Evolutionary conservation across 75 land plant genomes (phyloP).

Genomic region (Pseudotsuga menziesii): DNA sequence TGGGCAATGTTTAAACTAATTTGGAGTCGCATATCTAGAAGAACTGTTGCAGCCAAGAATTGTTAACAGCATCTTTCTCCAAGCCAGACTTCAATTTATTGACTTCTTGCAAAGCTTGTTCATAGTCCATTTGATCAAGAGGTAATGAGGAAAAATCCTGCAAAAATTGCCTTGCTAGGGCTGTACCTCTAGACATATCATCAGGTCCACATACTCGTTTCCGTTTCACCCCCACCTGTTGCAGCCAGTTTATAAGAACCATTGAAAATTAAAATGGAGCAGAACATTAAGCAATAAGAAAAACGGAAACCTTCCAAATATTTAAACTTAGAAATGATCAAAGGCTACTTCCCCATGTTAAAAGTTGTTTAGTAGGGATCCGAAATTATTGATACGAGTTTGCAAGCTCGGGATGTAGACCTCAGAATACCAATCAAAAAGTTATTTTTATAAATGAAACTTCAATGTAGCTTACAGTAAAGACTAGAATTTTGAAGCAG

Average conservation of each 20-base stretch:
- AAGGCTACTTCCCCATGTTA: too few relatives aligned
- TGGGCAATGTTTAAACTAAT: neutral
- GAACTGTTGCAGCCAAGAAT: conserved; percentile 76
- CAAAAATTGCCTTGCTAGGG: conserved; percentile 60
- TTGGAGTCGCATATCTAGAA: conserved; percentile 19
- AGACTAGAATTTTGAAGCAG: neutral
- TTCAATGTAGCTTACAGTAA: too few relatives aligned
- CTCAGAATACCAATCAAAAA: neutral
- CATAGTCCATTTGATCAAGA: conserved; percentile 62
- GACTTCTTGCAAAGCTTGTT: conserved; percentile 54
- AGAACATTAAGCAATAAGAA: too few relatives aligned
- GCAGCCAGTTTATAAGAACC: neutral
- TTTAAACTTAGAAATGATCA: too few relatives aligned
- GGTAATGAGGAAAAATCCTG: conserved; percentile 75
- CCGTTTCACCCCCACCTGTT: conserved; percentile 62
- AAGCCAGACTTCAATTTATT: conserved; percentile 47
- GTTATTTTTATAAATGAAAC: too few relatives aligned
- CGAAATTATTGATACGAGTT: too few relatives aligned
- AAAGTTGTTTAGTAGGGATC: too few relatives aligned
- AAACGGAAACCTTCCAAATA: too few relatives aligned
- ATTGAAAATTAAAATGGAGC: too few relatives aligned
- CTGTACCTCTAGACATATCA: conserved; percentile 58
- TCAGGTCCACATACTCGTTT: conserved; percentile 51
- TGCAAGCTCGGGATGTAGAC: neutral
- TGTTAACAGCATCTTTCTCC: conserved; percentile 61